Evolutionary conservation across 306 rosid genomes (phyloP), one percentile per base, ranked within the genome.

Genomic region (Citrullus colocynthis): DNA sequence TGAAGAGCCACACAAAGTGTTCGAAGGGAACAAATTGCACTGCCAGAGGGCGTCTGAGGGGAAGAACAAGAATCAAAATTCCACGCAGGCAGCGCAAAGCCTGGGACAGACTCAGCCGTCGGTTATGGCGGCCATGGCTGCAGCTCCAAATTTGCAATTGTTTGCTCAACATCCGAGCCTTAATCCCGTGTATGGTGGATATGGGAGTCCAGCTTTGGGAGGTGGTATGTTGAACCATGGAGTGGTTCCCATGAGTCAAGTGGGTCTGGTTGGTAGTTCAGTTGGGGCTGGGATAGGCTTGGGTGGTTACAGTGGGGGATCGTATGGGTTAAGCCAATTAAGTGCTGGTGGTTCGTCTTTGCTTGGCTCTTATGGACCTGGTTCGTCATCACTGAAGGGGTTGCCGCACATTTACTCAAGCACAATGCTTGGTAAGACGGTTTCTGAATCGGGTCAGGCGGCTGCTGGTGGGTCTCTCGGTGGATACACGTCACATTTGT

Each of bases 1-100:
- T 10, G 85, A 78, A 16, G 86, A 85, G 32, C 90, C 90, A 21
- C 24, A 75, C 70, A 84, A 85, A 73, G 36, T 62, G 13, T 87
- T 84, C 54, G 82, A 85, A 16, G 88, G 90, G 66, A 71, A 84
- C 44, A 80, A 81, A 64, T 79, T 87, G 74, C 83, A 87, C 39
- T 87, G 90, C 82, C 86, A 81, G 81, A 81, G 78, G 69, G 90
- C 90, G 16, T 24, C 80, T 1, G 86, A 85, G 20, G 83, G 83
- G 2, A 87, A 80, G 76, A 75, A 63, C 80, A 82, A 84, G 81
- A 84, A 57, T 45, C 85, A 54, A 11, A 55, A 34, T 66, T 78
- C 76, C 5, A 28, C 76, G 16, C 87, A 74, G 75, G 52, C 77
- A 11, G 58, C 6, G 74, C 59, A 41, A 15, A 60, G 24, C 60